Conservation (phyloP, 2,329 filamentous ascomycete genomes). For the Ophiostoma pallidulum region DNA sequence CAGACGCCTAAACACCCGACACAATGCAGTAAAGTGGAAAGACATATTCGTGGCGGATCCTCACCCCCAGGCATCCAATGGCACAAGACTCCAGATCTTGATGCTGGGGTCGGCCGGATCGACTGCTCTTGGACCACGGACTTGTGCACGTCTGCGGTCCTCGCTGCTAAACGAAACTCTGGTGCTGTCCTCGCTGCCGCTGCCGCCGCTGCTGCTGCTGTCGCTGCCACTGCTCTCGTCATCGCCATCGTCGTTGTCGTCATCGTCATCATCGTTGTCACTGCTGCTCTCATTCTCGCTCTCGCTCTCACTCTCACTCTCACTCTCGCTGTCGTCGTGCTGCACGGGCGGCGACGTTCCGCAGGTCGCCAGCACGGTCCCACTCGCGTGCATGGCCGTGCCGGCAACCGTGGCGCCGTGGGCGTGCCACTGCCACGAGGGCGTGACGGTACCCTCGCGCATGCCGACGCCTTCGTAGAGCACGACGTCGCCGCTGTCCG, state of each 20-base stretch:
- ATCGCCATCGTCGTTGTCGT: not conserved
- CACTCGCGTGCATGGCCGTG: constrained; percentile 41
- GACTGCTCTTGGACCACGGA: too few species aligned
- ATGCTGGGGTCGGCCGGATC: constrained; percentile 11
- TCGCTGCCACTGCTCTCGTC: constrained; percentile 4
- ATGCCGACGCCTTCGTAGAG: constrained; percentile 50
- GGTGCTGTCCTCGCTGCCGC: too few species aligned
- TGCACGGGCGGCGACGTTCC: constrained; percentile 38
- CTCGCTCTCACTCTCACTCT: constrained; percentile 11
- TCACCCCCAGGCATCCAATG: not conserved
- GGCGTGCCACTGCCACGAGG: constrained; percentile 41
- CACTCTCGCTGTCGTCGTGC: constrained; percentile 5
- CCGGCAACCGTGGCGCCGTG: constrained; percentile 38
- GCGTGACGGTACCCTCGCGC: constrained; percentile 32
- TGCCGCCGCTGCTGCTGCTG: not conserved
- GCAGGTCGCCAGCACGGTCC: constrained; percentile 47
- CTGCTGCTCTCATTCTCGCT: constrained; percentile 1
- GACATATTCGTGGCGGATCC: not conserved
- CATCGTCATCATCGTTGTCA: constrained; percentile 20
- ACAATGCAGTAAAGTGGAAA: too few species aligned
- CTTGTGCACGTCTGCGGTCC: too few species aligned
- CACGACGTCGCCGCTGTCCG: constrained; percentile 42
- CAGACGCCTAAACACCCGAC: not conserved
- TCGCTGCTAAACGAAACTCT: too few species aligned
- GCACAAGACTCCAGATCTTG: constrained; percentile 13